Evolutionary conservation across 1,284 basidiomycete species (phyloP), one percentile per base, ranked within the genome.

Genomic region (Mycosarcoma mackinlayi): DNA sequence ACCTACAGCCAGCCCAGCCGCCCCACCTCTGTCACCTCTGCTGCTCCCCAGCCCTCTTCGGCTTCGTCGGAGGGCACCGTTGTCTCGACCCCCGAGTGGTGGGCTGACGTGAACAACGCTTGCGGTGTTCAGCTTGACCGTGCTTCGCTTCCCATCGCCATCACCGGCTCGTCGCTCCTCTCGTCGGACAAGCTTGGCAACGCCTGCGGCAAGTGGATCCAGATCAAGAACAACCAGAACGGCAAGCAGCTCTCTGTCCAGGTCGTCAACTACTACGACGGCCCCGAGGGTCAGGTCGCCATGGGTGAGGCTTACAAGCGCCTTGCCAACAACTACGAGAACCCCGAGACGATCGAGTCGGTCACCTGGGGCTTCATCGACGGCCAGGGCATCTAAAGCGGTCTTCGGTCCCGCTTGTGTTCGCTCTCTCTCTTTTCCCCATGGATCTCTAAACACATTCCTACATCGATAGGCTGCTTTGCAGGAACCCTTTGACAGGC

Each of bases 311-410:
- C 48, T 54, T 75, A 75, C 70, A 63, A 44, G 46, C 53, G 52
- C 31, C 50, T 75, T 30, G 58, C 70, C 14, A 64, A 58, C 57
- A 49, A 65, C 54, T 67, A 64, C 56, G 48, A 61, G 41, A 53
- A 54, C 56, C 57, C 61, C 49, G 47, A 62, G 48, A 19, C 38
- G 42, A 73, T 75, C 70, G 55, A 72, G 61, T 70, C 62, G 39
- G 33, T 75, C 56, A 62, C 64, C 60, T 75, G 73, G 73, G 73
- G 73, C 59, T 69, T 75, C 60, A 68, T 75, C 49, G 68, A 67
- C 51, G 62, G 64, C 40, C 68, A 75, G 60, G 57, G 41, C 58
- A 68, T 70, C n/a, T 65, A 67, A 70, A 53, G 45, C n/a, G 24
- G 34, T 37, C 25, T 18, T 14, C 16, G 45, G 19, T 28, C 6